Evolutionary conservation across 2,329 filamentous ascomycete genomes (phyloP), one percentile per base, ranked within the genome.

Genomic region (Madurella fahalii): DNA sequence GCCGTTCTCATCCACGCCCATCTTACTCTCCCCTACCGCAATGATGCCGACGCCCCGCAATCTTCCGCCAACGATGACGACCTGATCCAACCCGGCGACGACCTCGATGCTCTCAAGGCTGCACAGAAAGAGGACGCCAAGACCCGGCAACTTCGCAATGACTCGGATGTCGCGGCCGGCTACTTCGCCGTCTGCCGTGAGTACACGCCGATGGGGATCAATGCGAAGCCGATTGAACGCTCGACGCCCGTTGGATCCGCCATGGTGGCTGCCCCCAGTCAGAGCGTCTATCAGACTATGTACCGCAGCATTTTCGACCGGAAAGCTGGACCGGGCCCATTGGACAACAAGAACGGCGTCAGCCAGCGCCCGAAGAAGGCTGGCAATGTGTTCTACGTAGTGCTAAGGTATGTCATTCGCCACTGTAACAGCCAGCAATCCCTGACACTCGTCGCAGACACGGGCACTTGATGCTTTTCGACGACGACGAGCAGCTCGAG

Each of bases 201-300:
- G 74, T 96, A 94, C 72, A 89, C 90, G 1, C 90, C 92, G 41
- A 90, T 91, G 68, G 92, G 91, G 41, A 86, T 95, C 70, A 95
- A 95, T 75, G 90, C 90, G 57, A 95, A 93, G 72, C 91, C 92
- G 5, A 91, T 93, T 55, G 92, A 96, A 73, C 83, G 90, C 57
- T 83, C 85, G 32, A 93, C 89, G 0, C 90, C 91, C 5, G 82
- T 89, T 12, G 90, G 90, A 16, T 85, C 87, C 53, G 72, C 81
- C 50, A 86, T 88, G 15, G 84, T 94, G 43, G 83, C 86, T 34
- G 78, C 87, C 41, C 87, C 91, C 53, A 95, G 90, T 66, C 91
- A 89, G 53, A 96, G 93, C 69, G 93, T 99, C 39, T 97, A 97
- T 71, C 94, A 97, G 79, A 88, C 88, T 69, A 96, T 99, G 90